Conservation (phyloP, 192 early-diverging fungal genomes). For the Coemansia sp. region DNA sequence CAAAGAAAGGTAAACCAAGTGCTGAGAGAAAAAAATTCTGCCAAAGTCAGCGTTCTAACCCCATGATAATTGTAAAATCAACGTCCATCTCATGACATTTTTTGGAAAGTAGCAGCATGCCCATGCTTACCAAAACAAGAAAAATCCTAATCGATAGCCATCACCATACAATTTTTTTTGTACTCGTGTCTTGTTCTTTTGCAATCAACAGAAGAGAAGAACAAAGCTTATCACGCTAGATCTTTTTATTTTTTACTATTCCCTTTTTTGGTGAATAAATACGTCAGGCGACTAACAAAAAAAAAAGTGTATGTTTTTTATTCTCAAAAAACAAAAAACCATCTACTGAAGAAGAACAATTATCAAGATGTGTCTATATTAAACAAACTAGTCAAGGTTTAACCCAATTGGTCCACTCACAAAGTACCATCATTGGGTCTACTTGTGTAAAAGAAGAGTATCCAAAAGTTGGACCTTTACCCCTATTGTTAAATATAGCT, state of each 20-base stretch:
- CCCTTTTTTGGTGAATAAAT: too few relatives aligned
- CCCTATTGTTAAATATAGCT: not conserved
- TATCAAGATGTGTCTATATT: too few relatives aligned
- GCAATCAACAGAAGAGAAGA: not conserved
- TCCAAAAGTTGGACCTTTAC: not conserved
- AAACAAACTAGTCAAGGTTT: not conserved
- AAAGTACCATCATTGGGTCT: not conserved
- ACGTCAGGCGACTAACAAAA: too few relatives aligned
- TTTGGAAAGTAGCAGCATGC: too few relatives aligned
- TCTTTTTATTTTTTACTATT: not conserved
- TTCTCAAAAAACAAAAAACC: too few relatives aligned
- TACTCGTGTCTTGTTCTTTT: not conserved
- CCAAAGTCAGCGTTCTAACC: not conserved
- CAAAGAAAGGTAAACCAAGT: not conserved
- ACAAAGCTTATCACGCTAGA: not conserved
- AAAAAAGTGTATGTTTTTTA: too few relatives aligned
- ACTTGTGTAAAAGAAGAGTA: not conserved
- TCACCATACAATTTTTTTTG: not conserved
- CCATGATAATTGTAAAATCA: not conserved
- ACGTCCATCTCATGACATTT: not conserved
- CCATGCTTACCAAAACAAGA: too few relatives aligned
- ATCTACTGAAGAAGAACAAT: too few relatives aligned
- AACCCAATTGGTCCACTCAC: not conserved
- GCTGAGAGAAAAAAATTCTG: not conserved
- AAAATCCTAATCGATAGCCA: not conserved